Percentiles rank a stretch among this genome's conserved stretches.
These are phyloP conservation scores for Solanum infundibuliforme DNA, from an alignment of 257 asterid genomes.

Conservation along the genomic window DNA sequence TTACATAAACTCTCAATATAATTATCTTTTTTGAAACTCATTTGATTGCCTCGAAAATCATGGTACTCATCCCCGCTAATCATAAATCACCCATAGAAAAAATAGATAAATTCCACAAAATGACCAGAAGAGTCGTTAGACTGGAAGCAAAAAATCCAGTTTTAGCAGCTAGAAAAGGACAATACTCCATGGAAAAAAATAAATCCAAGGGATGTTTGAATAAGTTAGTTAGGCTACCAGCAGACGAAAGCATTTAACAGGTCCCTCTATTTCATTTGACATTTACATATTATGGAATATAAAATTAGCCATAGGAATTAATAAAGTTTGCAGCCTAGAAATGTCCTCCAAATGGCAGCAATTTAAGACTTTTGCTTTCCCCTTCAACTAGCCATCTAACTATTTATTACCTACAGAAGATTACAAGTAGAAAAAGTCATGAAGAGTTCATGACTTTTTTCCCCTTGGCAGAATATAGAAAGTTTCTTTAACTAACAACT, in stretches of 20 bases:
- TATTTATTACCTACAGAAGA: slow-evolving; percentile 20
- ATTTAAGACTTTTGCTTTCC: slow-evolving; percentile 20
- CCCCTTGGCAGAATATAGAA: slow-evolving; percentile 4
- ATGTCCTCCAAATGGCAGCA: slow-evolving; percentile 74
- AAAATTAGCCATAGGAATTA: not conserved
- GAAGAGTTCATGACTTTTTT: not conserved
- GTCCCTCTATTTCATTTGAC: not conserved
- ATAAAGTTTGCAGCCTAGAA: slow-evolving; percentile 31
- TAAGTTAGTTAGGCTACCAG: slow-evolving; percentile 1
- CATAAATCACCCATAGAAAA: no score
- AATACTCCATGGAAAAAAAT: not conserved
- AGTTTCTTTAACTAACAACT: slow-evolving; percentile 9
- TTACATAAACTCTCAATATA: no score
- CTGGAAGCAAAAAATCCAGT: not conserved
- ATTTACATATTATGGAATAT: not conserved
- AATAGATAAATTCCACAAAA: not conserved
- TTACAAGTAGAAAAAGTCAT: slow-evolving; percentile 37
- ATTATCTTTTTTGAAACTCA: no score
- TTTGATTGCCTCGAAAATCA: no score
- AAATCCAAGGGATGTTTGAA: not conserved
- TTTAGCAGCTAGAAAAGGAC: not conserved
- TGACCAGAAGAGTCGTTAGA: not conserved
- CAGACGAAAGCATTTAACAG: not conserved
- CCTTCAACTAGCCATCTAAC: slow-evolving; percentile 15
- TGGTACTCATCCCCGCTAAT: no score